Percentiles rank a stretch among this genome's conserved stretches.
phyloP scores from a whole-genome alignment of 2,329 filamentous ascomycete species.

The Xylaria sp. region DNA sequence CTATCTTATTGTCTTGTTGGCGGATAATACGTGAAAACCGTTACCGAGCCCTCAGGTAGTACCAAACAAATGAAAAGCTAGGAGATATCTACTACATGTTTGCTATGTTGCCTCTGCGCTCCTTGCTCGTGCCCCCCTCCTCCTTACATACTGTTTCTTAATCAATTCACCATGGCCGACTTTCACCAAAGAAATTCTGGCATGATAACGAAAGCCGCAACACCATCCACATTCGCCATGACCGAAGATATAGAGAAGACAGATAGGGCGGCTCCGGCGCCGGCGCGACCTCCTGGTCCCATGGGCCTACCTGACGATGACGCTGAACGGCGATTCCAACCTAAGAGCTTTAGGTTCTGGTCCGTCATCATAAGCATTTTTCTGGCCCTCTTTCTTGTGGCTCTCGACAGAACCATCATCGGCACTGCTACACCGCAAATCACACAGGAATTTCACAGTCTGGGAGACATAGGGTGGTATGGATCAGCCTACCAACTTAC shows the following conservation, averaged over 20 bases:
- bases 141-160: constrained; percentile 2
- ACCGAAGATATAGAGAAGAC: constrained; percentile 38
- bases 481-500: constrained; percentile 70
- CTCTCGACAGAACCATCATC: constrained; percentile 67
- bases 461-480: constrained; percentile 73
- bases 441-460: constrained; percentile 65
- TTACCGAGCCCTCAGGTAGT: constrained; percentile 22
- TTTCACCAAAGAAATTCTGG: constrained; percentile 35
- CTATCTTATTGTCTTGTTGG: constrained; percentile 28
- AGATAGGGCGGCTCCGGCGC: constrained; percentile 2
- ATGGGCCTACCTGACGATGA: constrained; percentile 22
- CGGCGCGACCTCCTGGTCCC: constrained; percentile 12
- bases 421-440: constrained; percentile 65
- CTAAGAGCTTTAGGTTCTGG: constrained; percentile 66
- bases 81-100: constrained; percentile 25
- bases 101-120: constrained; percentile 22
- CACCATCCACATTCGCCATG: constrained; percentile 20
- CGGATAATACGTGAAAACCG: constrained; percentile 24
- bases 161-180: constrained; percentile 32
- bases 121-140: constrained; percentile 12
- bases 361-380: constrained; percentile 64
- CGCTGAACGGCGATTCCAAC: constrained; percentile 58
- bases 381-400: constrained; percentile 66
- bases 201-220: constrained; percentile 24
- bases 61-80: constrained; percentile 11